These are phyloP conservation scores for Pachysandra terminalis DNA, from an alignment of 164 flowering plant genomes.

Conservation along the genomic window DNA sequence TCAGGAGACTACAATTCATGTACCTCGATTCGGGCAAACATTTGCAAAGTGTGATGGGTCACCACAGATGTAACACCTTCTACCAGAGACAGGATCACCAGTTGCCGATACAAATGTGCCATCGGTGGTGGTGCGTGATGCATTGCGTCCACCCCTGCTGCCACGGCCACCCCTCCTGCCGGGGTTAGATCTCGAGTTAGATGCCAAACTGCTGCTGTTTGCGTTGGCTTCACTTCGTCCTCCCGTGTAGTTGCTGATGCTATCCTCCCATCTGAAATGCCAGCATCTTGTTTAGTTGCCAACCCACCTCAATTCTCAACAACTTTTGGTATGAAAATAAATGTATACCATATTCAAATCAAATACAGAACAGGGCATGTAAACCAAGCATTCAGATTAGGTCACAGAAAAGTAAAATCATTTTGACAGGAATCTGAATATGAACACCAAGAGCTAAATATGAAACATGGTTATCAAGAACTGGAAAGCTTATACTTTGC, in stretches of 20 bases:
- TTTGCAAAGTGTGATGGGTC: constrained; percentile 92
- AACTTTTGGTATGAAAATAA: neutral
- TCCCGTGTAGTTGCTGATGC: constrained; percentile 24
- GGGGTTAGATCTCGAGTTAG: constrained; percentile 22
- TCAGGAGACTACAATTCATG: neutral
- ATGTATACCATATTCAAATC: too few species aligned
- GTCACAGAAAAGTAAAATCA: too few species aligned
- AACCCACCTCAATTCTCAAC: neutral
- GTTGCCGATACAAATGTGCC: constrained; percentile 74
- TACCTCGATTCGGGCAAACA: constrained; percentile 74
- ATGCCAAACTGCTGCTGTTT: constrained; percentile 25
- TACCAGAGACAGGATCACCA: constrained; percentile 75
- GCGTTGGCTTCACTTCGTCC: constrained; percentile 9
- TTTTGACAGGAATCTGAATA: too few species aligned
- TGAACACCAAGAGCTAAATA: too few species aligned
- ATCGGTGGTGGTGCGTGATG: constrained; percentile 22
- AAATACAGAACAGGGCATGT: neutral
- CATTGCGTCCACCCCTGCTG: constrained; percentile 43
- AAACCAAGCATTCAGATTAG: too few species aligned
- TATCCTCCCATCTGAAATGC: constrained; percentile 78
- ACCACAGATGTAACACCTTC: constrained; percentile 77
- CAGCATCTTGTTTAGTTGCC: neutral
- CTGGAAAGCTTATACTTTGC: too few species aligned
- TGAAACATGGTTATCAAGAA: too few species aligned
- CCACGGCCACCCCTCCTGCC: constrained; percentile 58